These are phyloP conservation scores for Coniochaeta ligniaria DNA, from an alignment of 2,329 filamentous ascomycete genomes.

Conservation along the genomic window DNA sequence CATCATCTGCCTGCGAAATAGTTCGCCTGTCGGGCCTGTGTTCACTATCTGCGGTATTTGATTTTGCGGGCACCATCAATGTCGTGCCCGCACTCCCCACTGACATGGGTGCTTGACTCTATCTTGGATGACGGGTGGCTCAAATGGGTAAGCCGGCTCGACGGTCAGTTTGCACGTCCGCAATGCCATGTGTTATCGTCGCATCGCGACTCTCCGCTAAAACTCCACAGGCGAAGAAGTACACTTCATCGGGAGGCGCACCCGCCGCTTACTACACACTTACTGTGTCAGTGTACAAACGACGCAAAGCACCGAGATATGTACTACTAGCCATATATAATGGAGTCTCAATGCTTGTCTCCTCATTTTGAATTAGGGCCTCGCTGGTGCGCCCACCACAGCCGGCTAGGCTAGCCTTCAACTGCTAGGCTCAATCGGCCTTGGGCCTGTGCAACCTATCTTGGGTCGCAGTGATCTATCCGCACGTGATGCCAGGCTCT, in stretches of 20 bases:
- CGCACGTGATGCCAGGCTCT: neutral
- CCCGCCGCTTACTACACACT: neutral
- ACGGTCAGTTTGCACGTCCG: neutral
- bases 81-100: neutral
- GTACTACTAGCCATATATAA: neutral
- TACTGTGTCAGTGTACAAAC: neutral
- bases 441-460: neutral
- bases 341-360: too few species aligned
- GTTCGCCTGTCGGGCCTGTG: neutral
- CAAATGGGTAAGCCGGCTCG: neutral
- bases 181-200: neutral
- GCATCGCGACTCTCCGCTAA: neutral
- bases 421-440: neutral
- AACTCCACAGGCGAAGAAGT: neutral
- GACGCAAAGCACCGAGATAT: too few species aligned
- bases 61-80: neutral
- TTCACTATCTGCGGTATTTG: neutral
- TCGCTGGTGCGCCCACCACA: too few species aligned
- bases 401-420: too few species aligned
- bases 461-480: neutral
- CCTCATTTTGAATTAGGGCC: too few species aligned
- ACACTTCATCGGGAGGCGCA: neutral
- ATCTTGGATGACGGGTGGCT: neutral
- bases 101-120: neutral
- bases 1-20: neutral